These are phyloP conservation scores for Pichia sp. DNA, from an alignment of 1,139 yeast genomes.

Conservation along the genomic window DNA sequence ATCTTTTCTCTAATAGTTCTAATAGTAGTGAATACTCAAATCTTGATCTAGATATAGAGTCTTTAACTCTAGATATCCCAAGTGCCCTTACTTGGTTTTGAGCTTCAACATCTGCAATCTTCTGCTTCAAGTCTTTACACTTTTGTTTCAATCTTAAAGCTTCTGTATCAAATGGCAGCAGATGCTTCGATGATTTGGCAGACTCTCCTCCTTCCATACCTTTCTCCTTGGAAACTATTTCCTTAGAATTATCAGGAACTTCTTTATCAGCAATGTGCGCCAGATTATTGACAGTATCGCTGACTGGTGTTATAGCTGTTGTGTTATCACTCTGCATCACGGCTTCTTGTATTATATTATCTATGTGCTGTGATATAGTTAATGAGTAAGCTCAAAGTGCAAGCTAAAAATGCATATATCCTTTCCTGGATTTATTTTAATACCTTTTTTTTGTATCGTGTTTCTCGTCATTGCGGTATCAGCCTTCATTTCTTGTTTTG, in stretches of 20 bases:
- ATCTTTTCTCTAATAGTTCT: conserved; percentile 68
- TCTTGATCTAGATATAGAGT: conserved; percentile 69
- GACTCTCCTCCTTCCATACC: conserved; percentile 2
- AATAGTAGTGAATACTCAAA: conserved; percentile 74
- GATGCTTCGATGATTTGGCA: conserved; percentile 9
- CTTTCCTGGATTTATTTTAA: too few relatives aligned
- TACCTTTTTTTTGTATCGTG: too few relatives aligned
- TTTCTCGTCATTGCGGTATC: too few relatives aligned
- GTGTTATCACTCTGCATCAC: too few relatives aligned
- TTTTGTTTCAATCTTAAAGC: conserved; percentile 44
- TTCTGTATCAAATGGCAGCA: conserved; percentile 17
- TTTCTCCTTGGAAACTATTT: background rate
- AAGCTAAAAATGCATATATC: too few relatives aligned
- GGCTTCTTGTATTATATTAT: too few relatives aligned
- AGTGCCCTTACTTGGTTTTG: conserved; percentile 73
- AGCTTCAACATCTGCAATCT: conserved; percentile 69
- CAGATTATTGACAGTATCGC: too few relatives aligned
- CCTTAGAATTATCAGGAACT: background rate
- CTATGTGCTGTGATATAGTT: too few relatives aligned
- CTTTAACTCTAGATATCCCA: conserved; percentile 72
- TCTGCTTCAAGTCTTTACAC: conserved; percentile 63
- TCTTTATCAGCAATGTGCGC: too few relatives aligned
- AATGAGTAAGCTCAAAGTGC: too few relatives aligned
- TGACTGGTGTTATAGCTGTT: too few relatives aligned
- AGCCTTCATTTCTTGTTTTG: too few relatives aligned